Conservation (phyloP, 2,329 filamentous ascomycete genomes). For the Aspergillus sp. region DNA sequence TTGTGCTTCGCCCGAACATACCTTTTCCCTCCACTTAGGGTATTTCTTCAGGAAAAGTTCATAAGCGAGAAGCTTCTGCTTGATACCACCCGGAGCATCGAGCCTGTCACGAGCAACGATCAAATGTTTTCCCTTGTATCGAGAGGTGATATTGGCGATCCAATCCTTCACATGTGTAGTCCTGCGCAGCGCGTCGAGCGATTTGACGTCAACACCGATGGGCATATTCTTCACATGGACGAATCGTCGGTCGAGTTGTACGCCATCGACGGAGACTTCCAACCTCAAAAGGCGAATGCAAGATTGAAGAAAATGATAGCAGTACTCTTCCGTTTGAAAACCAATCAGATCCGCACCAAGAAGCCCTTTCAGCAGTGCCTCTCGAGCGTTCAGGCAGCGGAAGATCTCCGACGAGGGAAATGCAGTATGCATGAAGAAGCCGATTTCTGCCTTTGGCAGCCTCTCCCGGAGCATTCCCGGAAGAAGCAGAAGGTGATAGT, state of each 20-base stretch:
- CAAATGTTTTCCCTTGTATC: conserved; percentile 81
- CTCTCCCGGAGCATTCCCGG: conserved; percentile 83
- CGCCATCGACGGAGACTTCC: conserved; percentile 79
- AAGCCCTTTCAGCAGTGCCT: conserved; percentile 83
- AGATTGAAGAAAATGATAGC: conserved; percentile 88
- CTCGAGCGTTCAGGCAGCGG: conserved; percentile 79
- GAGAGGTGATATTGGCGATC: conserved; percentile 74
- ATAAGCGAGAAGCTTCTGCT: conserved; percentile 86
- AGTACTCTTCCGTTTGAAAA: conserved; percentile 91
- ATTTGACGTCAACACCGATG: conserved; percentile 82
- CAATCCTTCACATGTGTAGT: conserved; percentile 73
- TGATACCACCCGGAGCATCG: conserved; percentile 84
- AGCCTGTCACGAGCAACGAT: conserved; percentile 93
- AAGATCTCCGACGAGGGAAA: conserved; percentile 97
- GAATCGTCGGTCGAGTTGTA: conserved; percentile 85
- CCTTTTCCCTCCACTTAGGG: conserved; percentile 78
- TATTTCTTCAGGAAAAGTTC: conserved; percentile 91
- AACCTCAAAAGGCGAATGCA: conserved; percentile 84
- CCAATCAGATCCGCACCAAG: conserved; percentile 87
- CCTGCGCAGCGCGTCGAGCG: conserved; percentile 67
- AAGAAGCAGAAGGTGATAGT: conserved; percentile 88
- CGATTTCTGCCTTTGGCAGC: conserved; percentile 82
- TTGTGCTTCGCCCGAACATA: conserved; percentile 26
- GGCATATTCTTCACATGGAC: conserved; percentile 79
- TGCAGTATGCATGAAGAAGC: conserved; percentile 90